These are phyloP conservation scores for Penicillium sp. DNA, from an alignment of 2,329 filamentous ascomycete genomes.

Conservation along the genomic window DNA sequence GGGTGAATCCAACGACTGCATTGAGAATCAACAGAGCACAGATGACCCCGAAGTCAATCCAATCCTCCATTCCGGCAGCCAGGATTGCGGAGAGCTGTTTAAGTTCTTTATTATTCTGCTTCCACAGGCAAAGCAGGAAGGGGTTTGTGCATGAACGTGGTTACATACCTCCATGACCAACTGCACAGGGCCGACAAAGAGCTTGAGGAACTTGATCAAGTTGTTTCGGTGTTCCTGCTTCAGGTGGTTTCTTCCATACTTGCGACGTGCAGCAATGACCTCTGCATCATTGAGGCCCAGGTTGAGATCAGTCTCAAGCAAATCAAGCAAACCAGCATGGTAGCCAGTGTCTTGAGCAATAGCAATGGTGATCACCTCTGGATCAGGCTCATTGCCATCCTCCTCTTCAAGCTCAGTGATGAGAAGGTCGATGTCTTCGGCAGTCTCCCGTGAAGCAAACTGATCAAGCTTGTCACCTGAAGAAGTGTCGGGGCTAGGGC, in stretches of 20 bases:
- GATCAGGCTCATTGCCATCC: constrained; percentile 71
- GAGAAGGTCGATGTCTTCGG: constrained; percentile 83
- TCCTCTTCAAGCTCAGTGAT: constrained; percentile 87
- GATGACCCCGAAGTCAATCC: constrained; percentile 94
- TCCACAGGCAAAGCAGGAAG: background rate
- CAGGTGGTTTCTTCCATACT: constrained; percentile 85
- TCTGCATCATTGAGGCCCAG: constrained; percentile 75
- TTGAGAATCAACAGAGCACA: constrained; percentile 83
- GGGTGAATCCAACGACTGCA: constrained; percentile 82
- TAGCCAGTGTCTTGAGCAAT: constrained; percentile 62
- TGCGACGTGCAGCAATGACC: constrained; percentile 63
- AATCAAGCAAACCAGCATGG: constrained; percentile 75
- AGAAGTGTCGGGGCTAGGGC: too few species aligned
- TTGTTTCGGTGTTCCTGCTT: constrained; percentile 89
- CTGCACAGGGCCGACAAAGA: constrained; percentile 88
- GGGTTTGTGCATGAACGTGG: background rate
- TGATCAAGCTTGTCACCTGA: background rate
- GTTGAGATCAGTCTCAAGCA: constrained; percentile 77
- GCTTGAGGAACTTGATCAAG: constrained; percentile 79
- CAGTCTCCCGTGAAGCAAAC: constrained; percentile 36
- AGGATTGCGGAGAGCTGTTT: constrained; percentile 73
- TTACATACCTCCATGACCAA: constrained; percentile 85
- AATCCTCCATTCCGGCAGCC: constrained; percentile 82
- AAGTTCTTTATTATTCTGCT: constrained; percentile 11
- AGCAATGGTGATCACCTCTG: constrained; percentile 63